Evolutionary conservation across 2,329 filamentous ascomycete genomes (phyloP).

Genomic region (Microdochium bolleyi): DNA sequence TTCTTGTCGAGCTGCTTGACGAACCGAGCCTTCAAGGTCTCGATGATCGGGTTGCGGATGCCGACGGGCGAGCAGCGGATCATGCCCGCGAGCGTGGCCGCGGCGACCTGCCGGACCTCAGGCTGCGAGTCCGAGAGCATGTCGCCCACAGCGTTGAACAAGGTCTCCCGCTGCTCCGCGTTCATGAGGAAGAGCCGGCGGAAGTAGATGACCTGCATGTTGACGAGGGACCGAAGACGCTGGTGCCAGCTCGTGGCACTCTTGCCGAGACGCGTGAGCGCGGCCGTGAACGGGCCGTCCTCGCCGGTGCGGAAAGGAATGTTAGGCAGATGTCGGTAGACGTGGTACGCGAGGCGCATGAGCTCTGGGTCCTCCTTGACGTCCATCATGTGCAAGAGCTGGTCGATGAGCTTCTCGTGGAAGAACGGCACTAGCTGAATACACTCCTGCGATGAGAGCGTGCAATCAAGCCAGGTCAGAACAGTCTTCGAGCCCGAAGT

Average conservation of each 20-base stretch:
- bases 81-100: slow-evolving; percentile 91
- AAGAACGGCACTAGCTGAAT: slow-evolving; percentile 88
- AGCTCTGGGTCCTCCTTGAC: slow-evolving; percentile 97
- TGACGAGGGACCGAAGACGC: slow-evolving; percentile 86
- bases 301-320: slow-evolving; percentile 86
- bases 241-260: slow-evolving; percentile 89
- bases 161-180: slow-evolving; percentile 62
- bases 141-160: slow-evolving; percentile 88
- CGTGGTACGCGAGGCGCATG: slow-evolving; percentile 89
- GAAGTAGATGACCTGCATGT: slow-evolving; percentile 99
- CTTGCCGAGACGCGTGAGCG: slow-evolving; percentile 81
- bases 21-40: slow-evolving; percentile 70
- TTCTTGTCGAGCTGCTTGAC: slow-evolving; percentile 70
- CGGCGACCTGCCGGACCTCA: slow-evolving; percentile 89
- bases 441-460: slow-evolving; percentile 86
- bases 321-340: slow-evolving; percentile 93
- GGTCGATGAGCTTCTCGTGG: slow-evolving; percentile 78
- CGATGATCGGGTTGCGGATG: slow-evolving; percentile 72
- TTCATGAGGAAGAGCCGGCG: slow-evolving; percentile 84
- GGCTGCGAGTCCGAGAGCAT: slow-evolving; percentile 92
- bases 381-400: slow-evolving; percentile 99
- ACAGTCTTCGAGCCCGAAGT: slow-evolving; percentile 96
- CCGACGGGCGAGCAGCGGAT: slow-evolving; percentile 84
- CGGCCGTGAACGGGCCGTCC: slow-evolving; percentile 74
- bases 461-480: slow-evolving; percentile 87